Conservation (phyloP, 768 basidiomycete genomes). For the Exidia glandulosa region DNA sequence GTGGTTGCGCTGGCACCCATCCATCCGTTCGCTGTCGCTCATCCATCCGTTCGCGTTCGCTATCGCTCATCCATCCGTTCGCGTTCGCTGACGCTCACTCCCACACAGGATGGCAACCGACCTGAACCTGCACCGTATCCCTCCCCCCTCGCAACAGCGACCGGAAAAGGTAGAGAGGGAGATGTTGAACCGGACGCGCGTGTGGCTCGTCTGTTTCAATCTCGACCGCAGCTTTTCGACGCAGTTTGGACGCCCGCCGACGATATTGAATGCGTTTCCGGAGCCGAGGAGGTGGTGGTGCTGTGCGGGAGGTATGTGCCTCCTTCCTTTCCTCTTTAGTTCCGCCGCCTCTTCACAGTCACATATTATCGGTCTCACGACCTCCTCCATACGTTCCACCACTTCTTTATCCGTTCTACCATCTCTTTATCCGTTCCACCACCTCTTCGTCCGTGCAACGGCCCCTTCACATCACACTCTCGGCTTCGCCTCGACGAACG, state of each 20-base stretch:
- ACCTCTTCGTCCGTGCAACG: no score
- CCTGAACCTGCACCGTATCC: conserved; percentile 63
- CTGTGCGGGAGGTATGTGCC: background rate
- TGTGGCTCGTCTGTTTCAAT: conserved; percentile 89
- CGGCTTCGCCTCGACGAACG: no score
- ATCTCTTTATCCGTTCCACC: no score
- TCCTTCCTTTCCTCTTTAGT: background rate
- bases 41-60: conserved; percentile 2
- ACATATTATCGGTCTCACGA: no score
- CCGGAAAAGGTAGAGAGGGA: conserved; percentile 77
- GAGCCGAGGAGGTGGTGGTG: conserved; percentile 14
- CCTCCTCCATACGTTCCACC: no score
- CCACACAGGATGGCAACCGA: conserved; percentile 70
- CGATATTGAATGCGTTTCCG: conserved; percentile 67
- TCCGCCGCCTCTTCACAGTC: no score
- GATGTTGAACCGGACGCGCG: conserved; percentile 57
- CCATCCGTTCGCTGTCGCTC: background rate
- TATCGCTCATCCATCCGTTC: no score
- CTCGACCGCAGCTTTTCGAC: conserved; percentile 81
- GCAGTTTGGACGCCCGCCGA: conserved; percentile 81
- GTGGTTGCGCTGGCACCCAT: no score
- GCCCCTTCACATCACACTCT: no score
- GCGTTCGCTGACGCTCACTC: background rate
- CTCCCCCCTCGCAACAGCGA: background rate
- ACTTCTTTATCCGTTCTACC: no score